Base-by-base conservation (phyloP, 495 filamentous ascomycete species). In the Neurospora sp. region DNA sequence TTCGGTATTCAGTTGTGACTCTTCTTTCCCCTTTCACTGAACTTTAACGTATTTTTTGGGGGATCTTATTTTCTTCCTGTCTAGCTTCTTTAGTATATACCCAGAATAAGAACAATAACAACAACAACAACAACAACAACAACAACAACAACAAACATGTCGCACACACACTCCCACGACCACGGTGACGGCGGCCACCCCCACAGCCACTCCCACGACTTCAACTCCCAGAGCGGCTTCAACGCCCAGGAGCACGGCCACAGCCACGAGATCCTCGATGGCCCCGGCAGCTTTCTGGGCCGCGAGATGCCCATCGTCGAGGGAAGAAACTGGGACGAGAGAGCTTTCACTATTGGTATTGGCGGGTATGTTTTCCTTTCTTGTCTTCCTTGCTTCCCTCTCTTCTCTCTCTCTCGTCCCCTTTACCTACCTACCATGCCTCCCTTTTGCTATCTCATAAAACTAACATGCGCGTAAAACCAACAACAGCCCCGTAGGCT, bases 231-330 rank as follows among this genome's bases (percentile, higher is more conserved):
- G 79, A 89, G 88, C 69, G 88, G 88, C 72, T 86, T 87, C 78
- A 82, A 85, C 42, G 86, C 88, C 72, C 88, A 87, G 71, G 93
- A 96, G 77, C 96, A 99, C 81, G 95, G 96, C 76, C 96, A 99
- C 86, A 90, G 89, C 3, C 96, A 98, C 81, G 96, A 98, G 84
- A 94, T 98, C 79, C 91, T 97, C 79, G 92, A 95, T 80, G 95
- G 96, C 0, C 96, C 96, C 3, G 96, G 96, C 53, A 95, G 92
- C 72, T 98, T 91, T 82, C 81, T 94, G 9, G 91, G 90, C 72
- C 91, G 95, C n/a, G 96, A 98, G 85, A 93, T 95, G 91, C 95
- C 94, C 40, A 89, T 99, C 69, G 87, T 94, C 74, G 91, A 97
- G 74, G 93, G 93, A 35, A 87, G 96, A 59, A 86, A 94, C 82